Base-by-base conservation (phyloP, 257 asterid species). In the Parsonsia alboflavescens region DNA sequence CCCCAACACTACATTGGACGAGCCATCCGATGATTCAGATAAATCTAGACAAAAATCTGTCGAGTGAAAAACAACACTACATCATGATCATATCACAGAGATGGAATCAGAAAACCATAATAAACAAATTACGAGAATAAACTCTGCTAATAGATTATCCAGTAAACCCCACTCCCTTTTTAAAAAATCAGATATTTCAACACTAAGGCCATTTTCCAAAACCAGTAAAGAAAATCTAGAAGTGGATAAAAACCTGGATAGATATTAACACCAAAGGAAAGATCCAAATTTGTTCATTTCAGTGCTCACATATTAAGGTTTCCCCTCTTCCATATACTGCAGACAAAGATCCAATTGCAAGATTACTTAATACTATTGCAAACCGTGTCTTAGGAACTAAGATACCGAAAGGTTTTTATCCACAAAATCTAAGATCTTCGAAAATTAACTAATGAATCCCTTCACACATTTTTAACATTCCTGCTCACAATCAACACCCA, bases 11-110 rank as follows among this genome's bases (percentile, higher is more conserved):
- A 65, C 90, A 86, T 81, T 24, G 79, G 84, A 75, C 74, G 77
- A 75, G 86, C 96, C 90, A 90, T 88, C 84, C 50, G 89, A 80
- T 36, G 79, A 71, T 71, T 64, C 75, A 61, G 72, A 53, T 59
- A 58, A 65, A 61, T 64, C 74, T 65, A 48, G 75, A 76, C 74
- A 79, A 68, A 81, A 77, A 85, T 82, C 89, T 88, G 88, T 61
- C 83, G 33, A 62, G 66, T 33, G 16, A 70, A 21, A 50, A 61
- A 76, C 46, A 73, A 61, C 13, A 46, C 22, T 4, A 21, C 64
- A 73, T 62, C 61, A 76, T 44, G 44, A 63, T 26, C 77, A 54
- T 69, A 39, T 45, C 3, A 44, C 5, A 45, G 19, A 73, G 41
- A 36, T 33, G n/a, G 33, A 36, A 70, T 41, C 10, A 2, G 13